phyloP scores from a whole-genome alignment of 306 rosid genomes.

The Arachis stenosperma region DNA sequence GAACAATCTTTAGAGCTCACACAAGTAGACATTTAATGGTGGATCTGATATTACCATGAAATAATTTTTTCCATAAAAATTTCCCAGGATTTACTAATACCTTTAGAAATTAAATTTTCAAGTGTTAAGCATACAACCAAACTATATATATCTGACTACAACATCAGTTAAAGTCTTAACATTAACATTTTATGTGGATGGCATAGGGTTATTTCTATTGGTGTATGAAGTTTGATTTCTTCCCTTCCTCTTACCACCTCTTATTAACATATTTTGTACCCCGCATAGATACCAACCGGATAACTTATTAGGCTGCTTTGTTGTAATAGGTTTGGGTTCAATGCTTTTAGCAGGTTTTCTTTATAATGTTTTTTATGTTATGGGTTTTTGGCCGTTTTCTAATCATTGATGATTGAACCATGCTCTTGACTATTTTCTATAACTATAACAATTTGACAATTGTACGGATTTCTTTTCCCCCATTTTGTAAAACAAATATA shows the following conservation, averaged over 20 bases:
- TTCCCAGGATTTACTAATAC: not conserved
- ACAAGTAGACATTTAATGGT: slow-evolving; percentile 17
- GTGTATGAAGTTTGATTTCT: not conserved
- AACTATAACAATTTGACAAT: slow-evolving; percentile 4
- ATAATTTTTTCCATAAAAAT: slow-evolving; percentile 1
- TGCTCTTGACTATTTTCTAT: slow-evolving; percentile 17
- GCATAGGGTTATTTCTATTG: not conserved
- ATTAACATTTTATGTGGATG: slow-evolving; percentile 3
- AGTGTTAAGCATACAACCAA: slow-evolving; percentile 13
- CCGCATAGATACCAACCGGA: slow-evolving; percentile 9
- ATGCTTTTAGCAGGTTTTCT: not conserved
- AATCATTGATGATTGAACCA: slow-evolving; percentile 12
- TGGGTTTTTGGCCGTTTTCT: slow-evolving; percentile 3
- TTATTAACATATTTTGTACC: slow-evolving; percentile 22
- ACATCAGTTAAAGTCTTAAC: not conserved
- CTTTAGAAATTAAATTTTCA: slow-evolving; percentile 4
- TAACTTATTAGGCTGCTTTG: slow-evolving; percentile 27
- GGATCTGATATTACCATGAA: slow-evolving; percentile 16
- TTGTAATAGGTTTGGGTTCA: slow-evolving; percentile 12
- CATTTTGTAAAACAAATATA: slow-evolving; percentile 3
- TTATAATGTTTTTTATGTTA: no score
- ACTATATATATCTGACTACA: not conserved
- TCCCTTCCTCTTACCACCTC: not conserved
- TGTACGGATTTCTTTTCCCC: slow-evolving; percentile 16
- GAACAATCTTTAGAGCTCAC: slow-evolving; percentile 22